phyloP scores from a whole-genome alignment of 352 stramenopile species.

The Phytopythium oedochilum region DNA sequence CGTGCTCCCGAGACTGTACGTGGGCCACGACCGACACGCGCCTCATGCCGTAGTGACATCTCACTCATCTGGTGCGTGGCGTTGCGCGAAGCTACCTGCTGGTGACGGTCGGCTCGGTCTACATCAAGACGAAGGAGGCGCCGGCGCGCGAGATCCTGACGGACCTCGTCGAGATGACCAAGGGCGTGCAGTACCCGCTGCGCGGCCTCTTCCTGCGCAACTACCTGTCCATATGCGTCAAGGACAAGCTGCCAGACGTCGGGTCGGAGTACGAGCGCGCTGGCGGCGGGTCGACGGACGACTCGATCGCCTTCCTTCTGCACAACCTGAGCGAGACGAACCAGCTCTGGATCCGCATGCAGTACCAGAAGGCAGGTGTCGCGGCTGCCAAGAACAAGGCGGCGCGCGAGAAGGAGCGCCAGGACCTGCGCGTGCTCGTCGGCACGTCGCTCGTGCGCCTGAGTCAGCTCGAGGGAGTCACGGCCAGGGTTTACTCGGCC shows the following conservation, averaged over 20 bases:
- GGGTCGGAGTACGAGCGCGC: conserved; percentile 63
- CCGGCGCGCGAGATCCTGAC: conserved; percentile 91
- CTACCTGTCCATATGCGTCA: conserved; percentile 91
- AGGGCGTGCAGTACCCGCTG: conserved; percentile 98
- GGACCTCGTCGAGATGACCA: conserved; percentile 98
- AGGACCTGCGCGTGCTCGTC: conserved; percentile 96
- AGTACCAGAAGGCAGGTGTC: conserved; percentile 73
- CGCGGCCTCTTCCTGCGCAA: conserved; percentile 97
- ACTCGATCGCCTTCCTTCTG: conserved; percentile 96
- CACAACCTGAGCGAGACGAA: conserved; percentile 98
- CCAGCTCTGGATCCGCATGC: conserved; percentile 99
- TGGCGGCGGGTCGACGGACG: conserved; percentile 60
- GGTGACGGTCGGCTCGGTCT: conserved; percentile 95
- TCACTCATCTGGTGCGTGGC: no score
- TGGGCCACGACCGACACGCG: not conserved
- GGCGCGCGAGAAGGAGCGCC: conserved; percentile 75
- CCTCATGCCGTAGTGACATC: no score
- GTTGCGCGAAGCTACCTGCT: conserved; percentile 82
- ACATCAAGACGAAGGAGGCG: conserved; percentile 86
- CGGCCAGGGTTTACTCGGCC: conserved; percentile 84
- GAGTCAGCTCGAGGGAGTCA: conserved; percentile 94
- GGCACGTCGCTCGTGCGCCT: conserved; percentile 97
- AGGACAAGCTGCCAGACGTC: conserved; percentile 94
- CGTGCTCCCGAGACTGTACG: conserved; percentile 92
- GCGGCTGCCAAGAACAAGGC: conserved; percentile 70